Base-by-base conservation (phyloP, 257 asterid genomes). In the Cynanchum wilfordii region DNA sequence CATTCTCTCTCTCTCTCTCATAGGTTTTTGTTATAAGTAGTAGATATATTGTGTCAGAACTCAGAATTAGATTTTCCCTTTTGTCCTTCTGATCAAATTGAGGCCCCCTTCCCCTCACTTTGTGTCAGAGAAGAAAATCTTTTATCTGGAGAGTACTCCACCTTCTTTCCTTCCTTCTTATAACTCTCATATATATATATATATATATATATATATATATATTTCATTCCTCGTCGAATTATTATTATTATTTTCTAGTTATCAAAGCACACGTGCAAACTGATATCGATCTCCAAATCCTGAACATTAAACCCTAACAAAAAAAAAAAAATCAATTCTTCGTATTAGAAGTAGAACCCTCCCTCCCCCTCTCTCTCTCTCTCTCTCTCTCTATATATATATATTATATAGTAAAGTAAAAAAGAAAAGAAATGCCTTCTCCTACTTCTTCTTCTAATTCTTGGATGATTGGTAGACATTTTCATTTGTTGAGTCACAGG, bases 41-140 rank as follows among this genome's bases (percentile, higher is more conserved):
- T 82, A 80, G 93, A 86, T 85, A 86, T 85, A 71, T 78, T 78
- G 80, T 84, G 92, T 91, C 88, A 86, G 84, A 79, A 72, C 44
- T 71, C 68, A 68, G 81, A 77, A 85, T 38, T 57, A 36, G 54
- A 58, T 42, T 81, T 79, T 83, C 72, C 72, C 74, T 76, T 73
- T 89, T 84, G 86, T 86, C 84, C 78, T 77, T 79, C 74, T 70
- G 75, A 36, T 59, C 73, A 68, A 58, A 63, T 30, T 30, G 78
- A 80, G 88, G 86, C 68, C 82, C 66, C 87, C 87, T 36, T 6
- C 40, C 40, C 44, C 44, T 2, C 44, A 4, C 44, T 89, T 82
- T 79, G 85, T 87, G 95, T 92, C 97, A 87, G 93, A 89, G 93
- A 89, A 86, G 57, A 73, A 91, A 87, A 84, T 84, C 88, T 84